Evolutionary conservation across 352 stramenopile species (phyloP).

Genomic region (Globisporangium heterothallicum): DNA sequence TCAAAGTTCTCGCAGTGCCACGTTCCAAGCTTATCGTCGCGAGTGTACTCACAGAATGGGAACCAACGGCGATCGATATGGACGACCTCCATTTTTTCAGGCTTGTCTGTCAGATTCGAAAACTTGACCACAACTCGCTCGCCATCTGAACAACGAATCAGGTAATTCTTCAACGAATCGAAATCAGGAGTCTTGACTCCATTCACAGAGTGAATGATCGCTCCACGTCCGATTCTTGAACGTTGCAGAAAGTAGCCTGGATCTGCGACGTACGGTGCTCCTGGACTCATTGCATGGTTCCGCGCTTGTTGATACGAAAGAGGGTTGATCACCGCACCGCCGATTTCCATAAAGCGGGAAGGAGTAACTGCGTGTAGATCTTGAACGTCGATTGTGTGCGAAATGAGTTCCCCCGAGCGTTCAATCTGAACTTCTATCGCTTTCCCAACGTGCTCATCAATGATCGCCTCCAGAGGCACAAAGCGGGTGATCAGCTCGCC

Average conservation of each 20-base stretch:
- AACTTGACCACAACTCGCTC: conserved; percentile 85
- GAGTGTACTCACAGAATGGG: conserved; percentile 76
- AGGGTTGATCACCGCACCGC: conserved; percentile 83
- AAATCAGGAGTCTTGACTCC: conserved; percentile 79
- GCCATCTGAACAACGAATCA: conserved; percentile 69
- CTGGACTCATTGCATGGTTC: conserved; percentile 69
- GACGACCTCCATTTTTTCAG: conserved; percentile 80
- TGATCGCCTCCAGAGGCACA: conserved; percentile 72
- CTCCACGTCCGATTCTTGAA: conserved; percentile 73
- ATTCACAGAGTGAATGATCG: conserved; percentile 87
- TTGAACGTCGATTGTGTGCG: conserved; percentile 59
- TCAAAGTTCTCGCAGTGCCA: conserved; percentile 77
- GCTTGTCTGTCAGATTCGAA: conserved; percentile 65
- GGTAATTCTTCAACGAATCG: conserved; percentile 76
- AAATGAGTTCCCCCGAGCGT: conserved; percentile 65
- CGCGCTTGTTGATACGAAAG: conserved; percentile 89
- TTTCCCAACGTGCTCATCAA: conserved; percentile 76
- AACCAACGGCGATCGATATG: conserved; percentile 92
- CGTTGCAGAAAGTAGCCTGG: conserved; percentile 88
- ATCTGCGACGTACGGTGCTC: conserved; percentile 79
- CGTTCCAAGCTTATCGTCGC: conserved; percentile 69
- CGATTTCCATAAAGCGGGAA: conserved; percentile 83
- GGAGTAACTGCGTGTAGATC: conserved; percentile 85
- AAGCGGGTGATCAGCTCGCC: conserved; percentile 82
- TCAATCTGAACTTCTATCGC: conserved; percentile 78